A percentile compares a stretch with the other conserved stretches of the same genome.
Evolutionary conservation across 257 asterid genomes (phyloP).

Genomic region (Coffea eugenioides): DNA sequence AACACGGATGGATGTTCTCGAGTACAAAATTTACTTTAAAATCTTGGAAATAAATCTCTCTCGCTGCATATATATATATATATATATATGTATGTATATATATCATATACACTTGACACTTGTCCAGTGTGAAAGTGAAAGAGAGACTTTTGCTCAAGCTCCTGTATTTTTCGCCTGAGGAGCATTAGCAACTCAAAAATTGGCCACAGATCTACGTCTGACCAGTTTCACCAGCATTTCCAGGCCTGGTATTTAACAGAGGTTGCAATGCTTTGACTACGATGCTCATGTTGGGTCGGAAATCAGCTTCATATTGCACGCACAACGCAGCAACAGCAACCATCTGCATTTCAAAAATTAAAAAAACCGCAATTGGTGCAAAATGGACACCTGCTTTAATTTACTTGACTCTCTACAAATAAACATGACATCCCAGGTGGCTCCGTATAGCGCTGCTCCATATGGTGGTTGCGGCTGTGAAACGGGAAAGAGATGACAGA

Average conservation of each 20-base stretch:
- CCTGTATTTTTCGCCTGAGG: not conserved
- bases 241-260: slow-evolving; percentile 31
- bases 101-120: no score
- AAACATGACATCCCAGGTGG: not conserved
- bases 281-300: slow-evolving; percentile 46
- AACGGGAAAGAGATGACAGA: no score
- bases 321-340: slow-evolving; percentile 53
- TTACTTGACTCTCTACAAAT: not conserved
- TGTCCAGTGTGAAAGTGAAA: no score
- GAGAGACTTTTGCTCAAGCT: no score
- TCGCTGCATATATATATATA: no score
- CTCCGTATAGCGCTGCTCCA: no score
- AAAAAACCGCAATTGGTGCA: not conserved
- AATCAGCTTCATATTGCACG: slow-evolving; percentile 39
- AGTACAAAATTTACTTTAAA: not conserved
- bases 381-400: not conserved
- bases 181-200: not conserved
- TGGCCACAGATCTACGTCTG: slow-evolving; percentile 4
- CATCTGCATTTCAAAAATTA: slow-evolving; percentile 40
- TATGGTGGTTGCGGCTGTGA: no score
- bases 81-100: no score
- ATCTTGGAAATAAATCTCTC: no score
- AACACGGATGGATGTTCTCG: not conserved
- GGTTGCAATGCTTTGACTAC: slow-evolving; percentile 42
- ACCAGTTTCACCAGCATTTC: slow-evolving; percentile 21